phyloP scores from a whole-genome alignment of 176 grass and related monocot species.

The Bolboschoenus planiculmis region DNA sequence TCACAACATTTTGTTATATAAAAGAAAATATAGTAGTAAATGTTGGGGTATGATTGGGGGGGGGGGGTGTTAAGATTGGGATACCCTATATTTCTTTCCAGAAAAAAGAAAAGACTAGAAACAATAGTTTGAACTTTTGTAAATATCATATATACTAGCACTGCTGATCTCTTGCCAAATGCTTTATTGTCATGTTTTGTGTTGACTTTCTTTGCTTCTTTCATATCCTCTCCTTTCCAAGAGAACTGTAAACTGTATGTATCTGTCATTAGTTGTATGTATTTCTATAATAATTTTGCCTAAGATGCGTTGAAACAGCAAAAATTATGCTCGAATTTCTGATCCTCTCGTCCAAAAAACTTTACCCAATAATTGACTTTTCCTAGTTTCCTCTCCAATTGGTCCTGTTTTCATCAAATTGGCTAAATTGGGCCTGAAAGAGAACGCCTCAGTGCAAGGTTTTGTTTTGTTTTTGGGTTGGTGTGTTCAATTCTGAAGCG shows the following conservation, averaged over 20 bases:
- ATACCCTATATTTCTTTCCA: too few species aligned
- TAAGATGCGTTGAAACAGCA: background rate
- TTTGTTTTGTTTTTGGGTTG: background rate
- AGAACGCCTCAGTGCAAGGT: background rate
- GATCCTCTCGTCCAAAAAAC: background rate
- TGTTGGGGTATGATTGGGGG: too few species aligned
- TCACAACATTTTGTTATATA: background rate
- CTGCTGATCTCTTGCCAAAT: background rate
- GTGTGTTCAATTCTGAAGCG: background rate
- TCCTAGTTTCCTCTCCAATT: background rate
- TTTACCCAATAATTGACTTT: background rate
- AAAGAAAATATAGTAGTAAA: background rate
- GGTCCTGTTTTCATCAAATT: background rate
- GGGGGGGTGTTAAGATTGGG: too few species aligned
- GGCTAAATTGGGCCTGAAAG: background rate
- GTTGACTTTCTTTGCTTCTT: background rate
- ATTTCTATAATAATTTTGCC: background rate
- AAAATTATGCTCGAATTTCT: background rate
- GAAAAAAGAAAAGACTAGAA: background rate
- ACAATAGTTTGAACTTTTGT: background rate
- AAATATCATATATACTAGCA: background rate
- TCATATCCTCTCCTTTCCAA: background rate
- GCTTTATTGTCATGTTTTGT: background rate
- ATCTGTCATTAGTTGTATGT: background rate
- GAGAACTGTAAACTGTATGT: background rate